A percentile compares a stretch with the other conserved stretches of the same genome.
Evolutionary conservation across 2,329 filamentous ascomycete genomes (phyloP).

Genomic region (Graphium sp.): DNA sequence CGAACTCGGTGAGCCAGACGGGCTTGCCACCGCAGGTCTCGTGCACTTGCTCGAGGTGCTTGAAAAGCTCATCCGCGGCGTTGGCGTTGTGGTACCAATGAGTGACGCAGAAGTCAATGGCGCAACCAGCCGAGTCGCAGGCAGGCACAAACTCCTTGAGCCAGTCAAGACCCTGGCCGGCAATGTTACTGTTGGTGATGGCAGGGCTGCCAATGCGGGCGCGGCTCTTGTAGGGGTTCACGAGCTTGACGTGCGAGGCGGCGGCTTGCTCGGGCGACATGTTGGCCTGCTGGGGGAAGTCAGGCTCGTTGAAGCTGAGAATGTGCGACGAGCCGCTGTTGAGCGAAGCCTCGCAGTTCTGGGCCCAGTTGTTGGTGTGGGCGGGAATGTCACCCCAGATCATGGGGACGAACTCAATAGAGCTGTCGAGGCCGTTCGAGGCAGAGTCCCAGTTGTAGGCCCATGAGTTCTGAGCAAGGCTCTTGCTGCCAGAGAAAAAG

Average conservation of each 20-base stretch:
- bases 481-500: conserved; percentile 29
- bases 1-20: conserved; percentile 52
- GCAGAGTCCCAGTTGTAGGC: conserved; percentile 51
- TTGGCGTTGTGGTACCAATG: conserved; percentile 45
- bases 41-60: conserved; percentile 30
- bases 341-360: conserved; percentile 33
- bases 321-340: conserved; percentile 34
- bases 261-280: conserved; percentile 34
- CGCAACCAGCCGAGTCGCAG: conserved; percentile 30
- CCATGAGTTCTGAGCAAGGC: conserved; percentile 28
- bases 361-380: conserved; percentile 30
- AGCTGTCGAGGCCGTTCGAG: conserved; percentile 20
- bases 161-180: conserved; percentile 37
- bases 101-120: conserved; percentile 40
- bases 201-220: conserved; percentile 40
- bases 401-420: conserved; percentile 47
- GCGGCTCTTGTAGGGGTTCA: conserved; percentile 36
- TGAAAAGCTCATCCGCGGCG: conserved; percentile 31
- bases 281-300: conserved; percentile 42
- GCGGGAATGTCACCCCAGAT: conserved; percentile 36
- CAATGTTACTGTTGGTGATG: conserved; percentile 39
- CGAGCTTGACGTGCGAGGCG: conserved; percentile 29
- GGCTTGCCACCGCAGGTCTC: conserved; percentile 27
- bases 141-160: conserved; percentile 31
- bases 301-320: conserved; percentile 59